Percentiles rank a stretch among this genome's conserved stretches.
phyloP scores from a whole-genome alignment of 306 rosid species.

The Dalbergia cultrata region DNA sequence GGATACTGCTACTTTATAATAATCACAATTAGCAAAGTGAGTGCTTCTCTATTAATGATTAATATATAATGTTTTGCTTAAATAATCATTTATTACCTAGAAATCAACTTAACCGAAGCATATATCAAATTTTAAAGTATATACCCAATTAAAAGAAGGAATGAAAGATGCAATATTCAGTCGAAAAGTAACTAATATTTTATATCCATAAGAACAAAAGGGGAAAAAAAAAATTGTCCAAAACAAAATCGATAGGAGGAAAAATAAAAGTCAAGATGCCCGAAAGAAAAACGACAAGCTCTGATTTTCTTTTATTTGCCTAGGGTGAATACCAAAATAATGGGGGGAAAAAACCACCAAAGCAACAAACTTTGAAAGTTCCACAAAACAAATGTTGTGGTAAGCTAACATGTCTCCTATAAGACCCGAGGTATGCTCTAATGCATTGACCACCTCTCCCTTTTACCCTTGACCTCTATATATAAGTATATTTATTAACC shows the following conservation, averaged over 20 bases:
- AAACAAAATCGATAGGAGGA: not conserved
- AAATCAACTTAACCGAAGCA: not conserved
- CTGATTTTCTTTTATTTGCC: not conserved
- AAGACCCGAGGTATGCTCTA: slow-evolving; percentile 26
- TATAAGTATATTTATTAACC: slow-evolving; percentile 23
- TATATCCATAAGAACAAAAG: not conserved
- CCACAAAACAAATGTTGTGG: slow-evolving; percentile 43
- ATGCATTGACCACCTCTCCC: slow-evolving; percentile 53
- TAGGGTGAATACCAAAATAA: not conserved
- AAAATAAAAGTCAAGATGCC: not conserved
- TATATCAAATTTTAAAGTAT: not conserved
- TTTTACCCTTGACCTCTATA: slow-evolving; percentile 24
- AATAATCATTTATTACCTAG: not conserved
- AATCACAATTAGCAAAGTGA: not conserved
- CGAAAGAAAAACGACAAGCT: not conserved
- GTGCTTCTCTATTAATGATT: not conserved
- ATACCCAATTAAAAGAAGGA: not conserved
- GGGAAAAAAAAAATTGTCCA: not conserved
- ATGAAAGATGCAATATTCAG: not conserved
- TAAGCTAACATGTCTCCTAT: slow-evolving; percentile 41
- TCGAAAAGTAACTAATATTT: not conserved
- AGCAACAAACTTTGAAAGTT: slow-evolving; percentile 25
- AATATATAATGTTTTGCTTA: too few species aligned
- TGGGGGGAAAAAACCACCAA: not conserved
- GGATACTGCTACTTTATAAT: not conserved